These are phyloP conservation scores for Pachyrhizus erosus DNA, from an alignment of 306 rosid genomes.

Conservation along the genomic window DNA sequence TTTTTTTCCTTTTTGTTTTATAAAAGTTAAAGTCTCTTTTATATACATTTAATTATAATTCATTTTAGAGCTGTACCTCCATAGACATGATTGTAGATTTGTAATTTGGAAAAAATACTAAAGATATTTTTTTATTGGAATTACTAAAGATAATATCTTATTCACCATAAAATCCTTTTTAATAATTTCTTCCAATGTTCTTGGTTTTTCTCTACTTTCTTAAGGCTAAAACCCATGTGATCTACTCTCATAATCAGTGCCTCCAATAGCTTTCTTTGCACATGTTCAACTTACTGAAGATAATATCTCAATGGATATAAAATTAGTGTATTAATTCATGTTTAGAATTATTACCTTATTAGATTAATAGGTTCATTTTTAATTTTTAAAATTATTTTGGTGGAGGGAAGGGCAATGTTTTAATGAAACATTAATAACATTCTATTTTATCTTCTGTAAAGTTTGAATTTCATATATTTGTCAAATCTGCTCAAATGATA, in stretches of 20 bases:
- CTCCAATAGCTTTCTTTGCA: neutral
- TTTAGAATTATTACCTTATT: neutral
- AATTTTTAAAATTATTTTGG: neutral
- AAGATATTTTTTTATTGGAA: neutral
- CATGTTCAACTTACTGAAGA: neutral
- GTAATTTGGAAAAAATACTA: neutral
- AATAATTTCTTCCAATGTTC: neutral
- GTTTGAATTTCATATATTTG: slow-evolving; percentile 17
- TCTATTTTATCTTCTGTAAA: neutral
- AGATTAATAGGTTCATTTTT: neutral
- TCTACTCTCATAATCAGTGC: neutral
- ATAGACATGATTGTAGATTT: neutral
- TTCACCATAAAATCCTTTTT: neutral
- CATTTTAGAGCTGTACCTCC: neutral
- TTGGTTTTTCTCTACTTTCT: neutral
- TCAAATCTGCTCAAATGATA: slow-evolving; percentile 1
- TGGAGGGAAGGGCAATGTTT: neutral
- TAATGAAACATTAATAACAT: neutral
- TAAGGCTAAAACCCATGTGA: neutral
- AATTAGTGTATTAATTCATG: neutral
- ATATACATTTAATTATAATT: neutral
- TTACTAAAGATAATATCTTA: neutral
- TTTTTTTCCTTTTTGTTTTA: neutral
- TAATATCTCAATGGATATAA: neutral
- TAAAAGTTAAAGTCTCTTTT: neutral